Percentiles rank a stretch among this genome's conserved stretches.
These are phyloP conservation scores for Alloteropsis angusta DNA, from an alignment of 202 grass and related monocot species.

Conservation along the genomic window DNA sequence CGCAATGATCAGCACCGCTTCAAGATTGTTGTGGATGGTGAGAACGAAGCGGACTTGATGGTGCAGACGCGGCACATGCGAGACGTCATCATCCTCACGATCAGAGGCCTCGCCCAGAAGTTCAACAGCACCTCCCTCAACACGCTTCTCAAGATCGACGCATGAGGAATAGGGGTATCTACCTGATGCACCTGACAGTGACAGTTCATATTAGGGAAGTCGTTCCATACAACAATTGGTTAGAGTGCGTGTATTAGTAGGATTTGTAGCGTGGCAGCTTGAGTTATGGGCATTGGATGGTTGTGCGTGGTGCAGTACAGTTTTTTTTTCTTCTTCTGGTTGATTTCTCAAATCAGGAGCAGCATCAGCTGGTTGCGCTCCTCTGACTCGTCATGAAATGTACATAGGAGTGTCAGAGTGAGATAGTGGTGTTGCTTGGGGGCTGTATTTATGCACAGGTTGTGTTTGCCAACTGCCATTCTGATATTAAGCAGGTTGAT, in stretches of 20 bases:
- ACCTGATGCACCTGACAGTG: not conserved
- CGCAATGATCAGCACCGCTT: conserved; percentile 81
- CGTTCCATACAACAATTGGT: not conserved
- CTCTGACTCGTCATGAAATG: conserved; percentile 22
- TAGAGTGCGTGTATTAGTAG: conserved; percentile 27
- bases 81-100: conserved; percentile 71
- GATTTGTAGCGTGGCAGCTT: conserved; percentile 15
- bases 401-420: conserved; percentile 23
- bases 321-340: not conserved
- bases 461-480: not conserved
- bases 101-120: conserved; percentile 77
- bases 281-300: not conserved
- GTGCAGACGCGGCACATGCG: conserved; percentile 74
- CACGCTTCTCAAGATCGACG: conserved; percentile 74
- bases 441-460: conserved; percentile 21
- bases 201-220: not conserved
- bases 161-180: conserved; percentile 20
- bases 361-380: not conserved
- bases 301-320: not conserved
- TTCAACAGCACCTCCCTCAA: conserved; percentile 98
- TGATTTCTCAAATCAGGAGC: not conserved
- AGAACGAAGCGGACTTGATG: conserved; percentile 78
- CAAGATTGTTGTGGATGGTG: conserved; percentile 88
- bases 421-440: conserved; percentile 8
- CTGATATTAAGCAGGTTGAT: not conserved